A percentile compares a stretch with the other conserved stretches of the same genome.
phyloP scores from a whole-genome alignment of 805 yeast genomes.

The Candida arabinofermentans region DNA sequence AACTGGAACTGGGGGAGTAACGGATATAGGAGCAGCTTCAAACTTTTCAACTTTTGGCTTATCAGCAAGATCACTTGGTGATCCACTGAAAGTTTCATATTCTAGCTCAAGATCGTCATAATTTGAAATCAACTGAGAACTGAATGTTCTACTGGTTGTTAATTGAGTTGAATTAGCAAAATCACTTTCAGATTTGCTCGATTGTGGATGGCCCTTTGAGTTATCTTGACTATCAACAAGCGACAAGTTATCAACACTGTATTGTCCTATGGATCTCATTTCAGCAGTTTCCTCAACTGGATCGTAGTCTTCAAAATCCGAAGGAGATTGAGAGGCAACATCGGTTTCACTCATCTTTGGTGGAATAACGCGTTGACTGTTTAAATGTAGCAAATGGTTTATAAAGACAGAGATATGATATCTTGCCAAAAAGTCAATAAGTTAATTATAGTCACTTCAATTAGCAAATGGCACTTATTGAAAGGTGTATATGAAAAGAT shows the following conservation, averaged over 20 bases:
- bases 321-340: slow-evolving; percentile 2
- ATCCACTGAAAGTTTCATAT: slow-evolving; percentile 31
- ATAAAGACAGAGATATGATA: too few species aligned
- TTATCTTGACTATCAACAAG: background rate
- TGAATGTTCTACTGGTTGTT: slow-evolving; percentile 15
- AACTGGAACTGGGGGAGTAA: background rate
- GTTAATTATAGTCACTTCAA: too few species aligned
- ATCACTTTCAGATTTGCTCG: background rate
- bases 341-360: slow-evolving; percentile 3
- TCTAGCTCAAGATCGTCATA: slow-evolving; percentile 28
- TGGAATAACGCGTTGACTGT: background rate
- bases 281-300: slow-evolving; percentile 13
- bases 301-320: slow-evolving; percentile 7
- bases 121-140: slow-evolving; percentile 19
- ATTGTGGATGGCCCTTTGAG: too few species aligned
- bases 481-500: too few species aligned
- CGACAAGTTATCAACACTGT: slow-evolving; percentile 1
- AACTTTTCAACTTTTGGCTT: slow-evolving; percentile 1
- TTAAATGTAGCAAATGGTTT: too few species aligned
- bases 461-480: too few species aligned
- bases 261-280: slow-evolving; percentile 1
- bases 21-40: background rate
- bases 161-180: background rate
- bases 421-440: too few species aligned
- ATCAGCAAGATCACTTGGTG: slow-evolving; percentile 26